Conservation (phyloP, 768 basidiomycete species). For the Phanerochaete sordida region DNA sequence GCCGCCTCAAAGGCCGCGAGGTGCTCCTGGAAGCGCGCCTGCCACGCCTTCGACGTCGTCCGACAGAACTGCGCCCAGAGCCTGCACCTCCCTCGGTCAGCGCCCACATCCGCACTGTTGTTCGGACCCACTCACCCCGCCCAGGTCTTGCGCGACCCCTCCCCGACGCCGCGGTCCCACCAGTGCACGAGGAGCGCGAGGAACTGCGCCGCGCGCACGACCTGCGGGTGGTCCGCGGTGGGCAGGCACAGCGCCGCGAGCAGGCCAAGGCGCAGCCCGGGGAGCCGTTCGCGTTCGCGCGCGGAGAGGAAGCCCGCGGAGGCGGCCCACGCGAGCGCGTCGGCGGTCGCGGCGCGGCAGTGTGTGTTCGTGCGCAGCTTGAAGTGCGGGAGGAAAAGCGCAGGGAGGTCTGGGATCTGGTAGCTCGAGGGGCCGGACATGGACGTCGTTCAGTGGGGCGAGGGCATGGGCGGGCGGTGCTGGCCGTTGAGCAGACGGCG, state of each 20-base stretch:
- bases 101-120: not conserved
- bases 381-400: conserved; percentile 20
- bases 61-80: conserved; percentile 36
- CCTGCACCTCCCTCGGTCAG: conserved; percentile 21
- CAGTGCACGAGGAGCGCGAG: conserved; percentile 34
- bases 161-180: not conserved
- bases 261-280: conserved; percentile 41
- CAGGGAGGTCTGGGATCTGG: conserved; percentile 23
- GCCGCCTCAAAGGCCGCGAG: conserved; percentile 27
- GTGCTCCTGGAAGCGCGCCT: conserved; percentile 36
- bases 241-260: conserved; percentile 60
- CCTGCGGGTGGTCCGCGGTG: conserved; percentile 51
- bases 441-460: no score
- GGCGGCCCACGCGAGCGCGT: conserved; percentile 21
- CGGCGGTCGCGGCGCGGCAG: conserved; percentile 19
- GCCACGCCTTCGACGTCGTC: conserved; percentile 35
- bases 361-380: conserved; percentile 24
- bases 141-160: conserved; percentile 16
- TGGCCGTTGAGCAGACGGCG: no score
- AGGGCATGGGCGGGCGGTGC: no score
- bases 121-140: conserved; percentile 29
- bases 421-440: conserved; percentile 14
- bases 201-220: conserved; percentile 50
- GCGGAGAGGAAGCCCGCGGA: conserved; percentile 14
- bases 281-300: conserved; percentile 17